Evolutionary conservation across 345 rosid species (phyloP).

Genomic region (Lumnitzera littorea): DNA sequence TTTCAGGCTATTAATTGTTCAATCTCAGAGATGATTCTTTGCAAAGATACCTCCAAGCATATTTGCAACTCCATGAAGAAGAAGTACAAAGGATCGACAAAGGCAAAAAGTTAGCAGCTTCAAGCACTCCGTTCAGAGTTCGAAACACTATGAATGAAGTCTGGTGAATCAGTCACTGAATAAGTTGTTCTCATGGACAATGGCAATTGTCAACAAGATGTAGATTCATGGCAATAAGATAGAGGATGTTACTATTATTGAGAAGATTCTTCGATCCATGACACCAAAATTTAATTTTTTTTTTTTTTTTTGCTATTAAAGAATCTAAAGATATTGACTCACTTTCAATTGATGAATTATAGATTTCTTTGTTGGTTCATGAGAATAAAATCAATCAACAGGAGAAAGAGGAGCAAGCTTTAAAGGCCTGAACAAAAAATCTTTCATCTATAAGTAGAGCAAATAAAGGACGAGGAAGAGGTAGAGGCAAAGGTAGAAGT

Average conservation of each 20-base stretch:
- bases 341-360: no score
- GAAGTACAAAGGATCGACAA: not conserved
- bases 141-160: not conserved
- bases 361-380: no score
- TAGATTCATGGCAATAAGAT: not conserved
- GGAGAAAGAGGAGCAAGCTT: no score
- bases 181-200: not conserved
- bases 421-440: no score
- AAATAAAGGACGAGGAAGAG: no score
- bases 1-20: not conserved
- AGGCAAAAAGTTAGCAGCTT: not conserved
- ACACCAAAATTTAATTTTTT: no score
- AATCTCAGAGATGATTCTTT: not conserved
- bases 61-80: conserved; percentile 4
- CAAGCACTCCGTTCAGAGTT: not conserved
- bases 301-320: no score
- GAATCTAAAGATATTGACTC: no score
- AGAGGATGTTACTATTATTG: not conserved
- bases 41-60: not conserved
- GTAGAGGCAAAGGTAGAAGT: no score
- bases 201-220: not conserved
- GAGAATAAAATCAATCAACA: no score
- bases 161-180: not conserved
- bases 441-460: no score
- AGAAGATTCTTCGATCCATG: not conserved